phyloP scores from a whole-genome alignment of 2,329 filamentous ascomycete genomes.

The Paramyrothecium roridum region DNA sequence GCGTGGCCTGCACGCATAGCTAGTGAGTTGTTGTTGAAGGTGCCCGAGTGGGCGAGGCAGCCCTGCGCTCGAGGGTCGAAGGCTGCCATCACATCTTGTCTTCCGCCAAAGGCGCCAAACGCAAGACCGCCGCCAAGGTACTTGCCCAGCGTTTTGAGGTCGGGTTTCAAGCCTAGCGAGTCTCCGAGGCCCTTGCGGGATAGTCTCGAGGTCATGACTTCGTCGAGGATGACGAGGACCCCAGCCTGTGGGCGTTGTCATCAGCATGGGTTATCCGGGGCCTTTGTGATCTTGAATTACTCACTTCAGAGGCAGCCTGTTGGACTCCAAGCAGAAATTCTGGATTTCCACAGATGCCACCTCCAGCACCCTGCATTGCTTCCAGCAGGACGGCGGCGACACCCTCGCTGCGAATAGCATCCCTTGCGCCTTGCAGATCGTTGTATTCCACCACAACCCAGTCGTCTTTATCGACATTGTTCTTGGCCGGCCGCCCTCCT shows the following conservation, averaged over 20 bases:
- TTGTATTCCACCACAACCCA: constrained; percentile 64
- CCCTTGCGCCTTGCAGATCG: constrained; percentile 43
- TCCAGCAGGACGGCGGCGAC: constrained; percentile 65
- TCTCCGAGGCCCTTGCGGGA: constrained; percentile 44
- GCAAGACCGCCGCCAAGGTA: constrained; percentile 64
- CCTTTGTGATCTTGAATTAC: neutral
- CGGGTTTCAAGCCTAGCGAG: constrained; percentile 45
- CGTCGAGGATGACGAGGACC: constrained; percentile 64
- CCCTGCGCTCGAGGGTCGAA: constrained; percentile 46
- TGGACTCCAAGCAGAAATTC: constrained; percentile 53
- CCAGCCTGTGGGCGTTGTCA: constrained; percentile 28
- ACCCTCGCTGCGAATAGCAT: constrained; percentile 38
- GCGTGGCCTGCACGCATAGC: constrained; percentile 54
- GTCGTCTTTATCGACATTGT: constrained; percentile 48
- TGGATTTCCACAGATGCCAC: constrained; percentile 46
- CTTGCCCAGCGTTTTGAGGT: constrained; percentile 64
- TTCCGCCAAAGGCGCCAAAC: constrained; percentile 66
- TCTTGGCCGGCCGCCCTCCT: constrained; percentile 28
- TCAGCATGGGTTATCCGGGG: neutral
- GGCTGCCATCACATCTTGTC: constrained; percentile 52
- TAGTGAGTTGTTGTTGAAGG: constrained; percentile 65
- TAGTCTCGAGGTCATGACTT: constrained; percentile 67
- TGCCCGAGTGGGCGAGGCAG: constrained; percentile 54
- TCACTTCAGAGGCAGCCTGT: constrained; percentile 35
- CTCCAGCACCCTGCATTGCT: constrained; percentile 62